Evolutionary conservation across 1,284 basidiomycete species (phyloP), one percentile per base, ranked within the genome.

Genomic region (Phellinidium pouzarii): DNA sequence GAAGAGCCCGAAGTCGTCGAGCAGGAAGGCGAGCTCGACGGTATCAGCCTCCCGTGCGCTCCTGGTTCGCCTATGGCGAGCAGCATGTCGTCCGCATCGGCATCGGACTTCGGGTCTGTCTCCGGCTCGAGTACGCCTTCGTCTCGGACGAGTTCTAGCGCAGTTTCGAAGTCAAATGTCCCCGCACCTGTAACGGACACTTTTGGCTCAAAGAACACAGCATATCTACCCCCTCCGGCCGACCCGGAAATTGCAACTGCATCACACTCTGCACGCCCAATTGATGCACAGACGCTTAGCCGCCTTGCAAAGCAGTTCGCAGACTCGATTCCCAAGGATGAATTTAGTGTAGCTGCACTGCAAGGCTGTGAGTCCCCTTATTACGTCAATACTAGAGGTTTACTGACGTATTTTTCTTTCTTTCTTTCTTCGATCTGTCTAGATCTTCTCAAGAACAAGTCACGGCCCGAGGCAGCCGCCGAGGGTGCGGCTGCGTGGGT

Each of bases 391-490:
- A 14, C 19, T 14, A 3, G 2, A 37, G 23, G 3, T 49, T 11
- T 19, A 34, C 40, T 31, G 19, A 48, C n/a, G 11, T 2, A 42
- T 9, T 55, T 41, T 22, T 25, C 22, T 23, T 31, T 46, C 22
- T 23, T 55, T n/a, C n/a, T n/a, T n/a, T n/a, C n/a, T n/a, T n/a
- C n/a, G n/a, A n/a, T n/a, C n/a, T n/a, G n/a, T n/a, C 40, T 62
- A 87, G 85, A 90, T 68, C 64, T 92, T 53, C 70, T 92, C 55
- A 83, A 83, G 69, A 84, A 89, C 70, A 91, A 91, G 71, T 82
- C 81, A 17, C 74, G 82, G 48, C 88, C 89, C 1, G 82, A 87
- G 61, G 70, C 74, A 3, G 87, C 87, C 27, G 82, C 86, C 4
- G 68, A 72, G 36, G 80, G 76, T 17, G 82, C 81, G 19, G 71